These are phyloP conservation scores for Hyaloscypha hepaticicola DNA, from an alignment of 495 filamentous ascomycete species.

Conservation along the genomic window DNA sequence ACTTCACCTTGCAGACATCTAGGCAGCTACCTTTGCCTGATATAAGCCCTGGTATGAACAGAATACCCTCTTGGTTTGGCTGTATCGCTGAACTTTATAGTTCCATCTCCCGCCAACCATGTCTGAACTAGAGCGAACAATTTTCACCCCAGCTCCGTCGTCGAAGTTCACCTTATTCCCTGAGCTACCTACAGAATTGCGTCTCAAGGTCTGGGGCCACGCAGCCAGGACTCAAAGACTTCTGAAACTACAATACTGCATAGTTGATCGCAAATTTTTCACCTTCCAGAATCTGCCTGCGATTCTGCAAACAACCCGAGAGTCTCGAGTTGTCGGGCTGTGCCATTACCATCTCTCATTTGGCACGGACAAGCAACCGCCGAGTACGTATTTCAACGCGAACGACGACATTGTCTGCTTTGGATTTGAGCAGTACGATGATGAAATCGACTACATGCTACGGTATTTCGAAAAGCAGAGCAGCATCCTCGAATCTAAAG, in stretches of 20 bases:
- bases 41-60: too few species aligned
- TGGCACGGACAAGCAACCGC: constrained; percentile 2
- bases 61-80: neutral
- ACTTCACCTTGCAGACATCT: too few species aligned
- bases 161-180: constrained; percentile 9
- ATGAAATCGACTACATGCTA: constrained; percentile 5
- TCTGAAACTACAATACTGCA: constrained; percentile 12
- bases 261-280: constrained; percentile 1
- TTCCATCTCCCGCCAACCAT: neutral
- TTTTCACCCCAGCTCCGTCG: neutral
- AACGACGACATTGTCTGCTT: constrained; percentile 16
- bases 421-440: constrained; percentile 7
- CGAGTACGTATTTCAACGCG: constrained; percentile 15
- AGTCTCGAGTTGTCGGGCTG: constrained; percentile 9
- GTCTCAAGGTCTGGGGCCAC: constrained; percentile 18
- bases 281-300: constrained; percentile 2
- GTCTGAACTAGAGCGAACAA: neutral
- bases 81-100: neutral
- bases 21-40: too few species aligned
- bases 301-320: neutral
- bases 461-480: constrained; percentile 3
- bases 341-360: constrained; percentile 9
- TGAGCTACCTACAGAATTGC: constrained; percentile 12
- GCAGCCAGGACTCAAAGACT: neutral
- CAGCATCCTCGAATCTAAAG: neutral